A percentile compares a stretch with the other conserved stretches of the same genome.
Conservation (phyloP, 768 basidiomycete species). For the Lyophyllum semitale region DNA sequence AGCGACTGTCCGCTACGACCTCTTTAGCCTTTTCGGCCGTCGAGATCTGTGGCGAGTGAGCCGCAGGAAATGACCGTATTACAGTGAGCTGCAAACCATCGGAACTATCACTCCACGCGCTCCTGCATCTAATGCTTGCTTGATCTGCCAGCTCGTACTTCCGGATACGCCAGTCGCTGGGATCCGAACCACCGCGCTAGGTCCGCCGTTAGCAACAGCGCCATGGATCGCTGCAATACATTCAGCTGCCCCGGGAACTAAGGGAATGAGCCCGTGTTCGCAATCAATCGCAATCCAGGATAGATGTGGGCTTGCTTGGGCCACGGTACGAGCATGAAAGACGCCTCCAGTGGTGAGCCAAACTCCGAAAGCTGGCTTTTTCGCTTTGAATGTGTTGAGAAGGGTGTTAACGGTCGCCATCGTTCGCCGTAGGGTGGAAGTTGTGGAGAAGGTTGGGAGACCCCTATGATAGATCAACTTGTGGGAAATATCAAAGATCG, state of each 20-base stretch:
- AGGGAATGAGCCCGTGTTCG: conserved; percentile 63
- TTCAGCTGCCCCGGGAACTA: conserved; percentile 59
- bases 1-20: conserved; percentile 57
- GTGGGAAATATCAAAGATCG: too few relatives aligned
- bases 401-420: conserved; percentile 54
- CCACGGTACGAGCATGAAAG: conserved; percentile 59
- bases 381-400: conserved; percentile 50
- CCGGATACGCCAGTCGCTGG: conserved; percentile 61
- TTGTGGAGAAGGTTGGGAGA: not conserved
- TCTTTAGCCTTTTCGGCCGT: conserved; percentile 57
- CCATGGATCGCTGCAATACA: conserved; percentile 54
- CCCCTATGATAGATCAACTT: too few relatives aligned
- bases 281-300: conserved; percentile 71
- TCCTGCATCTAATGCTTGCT: conserved; percentile 68
- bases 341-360: conserved; percentile 66
- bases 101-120: conserved; percentile 67
- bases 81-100: conserved; percentile 46
- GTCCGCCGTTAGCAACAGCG: conserved; percentile 41
- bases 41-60: conserved; percentile 39
- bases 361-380: conserved; percentile 65
- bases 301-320: conserved; percentile 53
- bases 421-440: not conserved
- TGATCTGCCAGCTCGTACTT: conserved; percentile 71
- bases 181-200: conserved; percentile 60
- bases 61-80: not conserved